Percentiles rank a stretch among this genome's conserved stretches.
phyloP scores from a whole-genome alignment of 202 grass and related monocot genomes.

The Thinopyrum obtusiflorum region DNA sequence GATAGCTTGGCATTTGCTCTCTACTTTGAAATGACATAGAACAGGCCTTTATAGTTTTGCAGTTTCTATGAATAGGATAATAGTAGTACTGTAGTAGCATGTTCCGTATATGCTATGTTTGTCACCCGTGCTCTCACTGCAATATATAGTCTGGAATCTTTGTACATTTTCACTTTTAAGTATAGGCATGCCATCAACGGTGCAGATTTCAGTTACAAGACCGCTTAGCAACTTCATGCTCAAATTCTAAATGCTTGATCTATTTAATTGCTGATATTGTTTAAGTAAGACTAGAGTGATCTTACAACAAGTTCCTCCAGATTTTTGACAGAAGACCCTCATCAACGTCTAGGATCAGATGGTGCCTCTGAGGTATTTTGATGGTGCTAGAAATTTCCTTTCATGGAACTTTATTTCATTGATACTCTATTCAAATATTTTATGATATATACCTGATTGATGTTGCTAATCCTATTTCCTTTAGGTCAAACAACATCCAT shows the following conservation, averaged over 20 bases:
- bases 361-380: constrained; percentile 87
- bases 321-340: constrained; percentile 98
- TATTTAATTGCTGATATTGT: constrained; percentile 22
- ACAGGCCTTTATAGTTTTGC: not conserved
- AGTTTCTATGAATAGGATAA: constrained; percentile 3
- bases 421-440: constrained; percentile 23
- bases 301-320: constrained; percentile 42
- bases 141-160: constrained; percentile 22
- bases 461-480: constrained; percentile 33
- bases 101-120: not conserved
- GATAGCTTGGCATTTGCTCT: constrained; percentile 14
- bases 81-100: not conserved
- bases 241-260: constrained; percentile 23
- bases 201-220: constrained; percentile 24
- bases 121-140: constrained; percentile 10
- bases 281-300: constrained; percentile 26
- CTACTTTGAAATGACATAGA: not conserved
- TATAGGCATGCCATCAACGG: not conserved
- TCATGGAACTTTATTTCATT: constrained; percentile 7
- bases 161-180: not conserved
- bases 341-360: constrained; percentile 87
- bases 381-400: constrained; percentile 25
- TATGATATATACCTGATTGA: constrained; percentile 35
- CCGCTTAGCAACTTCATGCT: constrained; percentile 23
- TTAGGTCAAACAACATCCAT: constrained; percentile 90